Evolutionary conservation across 148 eudicot species (phyloP), one percentile per base, ranked within the genome.

Genomic region (Arctostaphylos glauca): DNA sequence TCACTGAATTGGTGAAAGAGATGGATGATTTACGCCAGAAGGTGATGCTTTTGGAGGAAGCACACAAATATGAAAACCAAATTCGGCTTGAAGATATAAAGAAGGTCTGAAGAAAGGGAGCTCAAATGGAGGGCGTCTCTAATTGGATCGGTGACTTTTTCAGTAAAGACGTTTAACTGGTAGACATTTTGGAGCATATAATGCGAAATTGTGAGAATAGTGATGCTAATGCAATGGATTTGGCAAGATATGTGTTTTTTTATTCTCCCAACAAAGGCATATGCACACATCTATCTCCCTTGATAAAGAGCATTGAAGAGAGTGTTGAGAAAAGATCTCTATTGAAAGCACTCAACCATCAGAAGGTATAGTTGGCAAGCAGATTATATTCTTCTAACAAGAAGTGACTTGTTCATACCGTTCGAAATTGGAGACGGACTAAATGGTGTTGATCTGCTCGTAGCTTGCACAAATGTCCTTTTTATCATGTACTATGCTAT

Each of bases 121-220:
- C 16, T 67, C 88, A 83, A 76, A 80, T 87, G 59, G 92, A 87
- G 75, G 86, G 83, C 81, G 58, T 87, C 47, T 79, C 68, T 75
- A 83, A 67, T 59, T 89, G 83, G 80, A 70, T 89, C 67, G 86
- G 84, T 13, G 78, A 72, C 50, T 84, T 88, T 75, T 81, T 80
- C 18, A 41, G 77, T 76, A 82, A 91, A 76, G 91, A 89, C 86
- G 88, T 77, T 64, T 86, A 88, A 54, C 84, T 94, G 48, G 78
- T 84, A 83, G 84, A 60, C 31, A 89, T 84, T 88, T 84, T 90
- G 50, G 87, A 68, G 54, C 88, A 85, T 16, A 53, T 89, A 75
- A 21, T 82, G 80, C 86, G 72, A 66, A 54, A 52, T 48, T 82
- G 71, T 49, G 88, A 80, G 79, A 83, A 84, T 43, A 84, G 62